Conservation (phyloP, 208 protist species). For the Crithidia fasciculata region DNA sequence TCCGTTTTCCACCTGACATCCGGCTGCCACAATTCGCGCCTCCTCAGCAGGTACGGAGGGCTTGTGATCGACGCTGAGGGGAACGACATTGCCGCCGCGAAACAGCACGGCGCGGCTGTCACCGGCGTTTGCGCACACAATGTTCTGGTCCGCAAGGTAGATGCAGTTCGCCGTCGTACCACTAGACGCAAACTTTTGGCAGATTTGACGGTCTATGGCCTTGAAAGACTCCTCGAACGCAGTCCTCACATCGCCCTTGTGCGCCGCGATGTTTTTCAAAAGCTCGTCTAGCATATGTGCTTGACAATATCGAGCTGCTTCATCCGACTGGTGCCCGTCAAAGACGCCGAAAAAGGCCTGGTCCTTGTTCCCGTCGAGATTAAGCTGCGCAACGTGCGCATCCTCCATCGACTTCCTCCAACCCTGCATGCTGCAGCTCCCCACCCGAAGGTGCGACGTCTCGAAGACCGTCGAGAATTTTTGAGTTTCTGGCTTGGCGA, state of each 20-base stretch:
- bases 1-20: slow-evolving; percentile 84
- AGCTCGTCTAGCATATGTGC: slow-evolving; percentile 81
- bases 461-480: slow-evolving; percentile 92
- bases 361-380: slow-evolving; percentile 74
- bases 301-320: slow-evolving; percentile 79
- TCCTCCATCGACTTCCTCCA: slow-evolving; percentile 94
- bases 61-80: slow-evolving; percentile 92
- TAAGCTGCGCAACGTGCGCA: slow-evolving; percentile 84
- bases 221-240: slow-evolving; percentile 78
- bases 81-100: slow-evolving; percentile 62
- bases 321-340: slow-evolving; percentile 88
- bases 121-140: slow-evolving; percentile 92
- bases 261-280: slow-evolving; percentile 37
- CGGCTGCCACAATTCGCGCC: slow-evolving; percentile 82
- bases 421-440: slow-evolving; percentile 92
- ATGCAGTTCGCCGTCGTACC: slow-evolving; percentile 90
- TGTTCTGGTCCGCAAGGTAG: slow-evolving; percentile 59
- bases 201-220: slow-evolving; percentile 73
- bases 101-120: slow-evolving; percentile 92
- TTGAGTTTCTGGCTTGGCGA: slow-evolving; percentile 89
- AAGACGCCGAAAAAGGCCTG: slow-evolving; percentile 91
- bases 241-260: slow-evolving; percentile 32
- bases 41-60: slow-evolving; percentile 72
- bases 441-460: slow-evolving; percentile 82
- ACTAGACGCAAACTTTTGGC: slow-evolving; percentile 60